These are phyloP conservation scores for Eleusine coracana DNA, from an alignment of 176 grass and related monocot species.

Conservation along the genomic window DNA sequence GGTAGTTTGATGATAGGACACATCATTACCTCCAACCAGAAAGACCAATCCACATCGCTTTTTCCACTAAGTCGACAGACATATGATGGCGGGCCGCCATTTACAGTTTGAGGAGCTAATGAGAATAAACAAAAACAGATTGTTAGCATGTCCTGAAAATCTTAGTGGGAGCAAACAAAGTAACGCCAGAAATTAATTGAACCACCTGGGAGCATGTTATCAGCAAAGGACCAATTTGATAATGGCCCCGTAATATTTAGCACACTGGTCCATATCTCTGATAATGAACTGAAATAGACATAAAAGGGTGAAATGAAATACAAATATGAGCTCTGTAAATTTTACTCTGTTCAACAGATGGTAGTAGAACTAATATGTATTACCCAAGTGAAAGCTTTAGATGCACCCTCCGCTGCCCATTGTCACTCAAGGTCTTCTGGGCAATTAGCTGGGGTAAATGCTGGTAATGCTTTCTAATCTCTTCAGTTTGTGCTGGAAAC, in stretches of 20 bases:
- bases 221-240: slow-evolving; percentile 96
- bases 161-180: slow-evolving; percentile 13
- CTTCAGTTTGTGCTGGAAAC: slow-evolving; percentile 62
- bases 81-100: slow-evolving; percentile 85
- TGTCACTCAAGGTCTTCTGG: slow-evolving; percentile 48
- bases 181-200: slow-evolving; percentile 21
- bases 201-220: slow-evolving; percentile 71
- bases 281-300: slow-evolving; percentile 68
- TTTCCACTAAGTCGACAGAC: slow-evolving; percentile 82
- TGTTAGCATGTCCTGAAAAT: slow-evolving; percentile 9
- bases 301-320: slow-evolving; percentile 4
- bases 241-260: slow-evolving; percentile 93
- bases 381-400: slow-evolving; percentile 89
- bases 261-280: slow-evolving; percentile 77
- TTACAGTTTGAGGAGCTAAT: slow-evolving; percentile 76
- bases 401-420: slow-evolving; percentile 65
- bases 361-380: slow-evolving; percentile 10
- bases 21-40: slow-evolving; percentile 92
- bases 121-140: slow-evolving; percentile 17
- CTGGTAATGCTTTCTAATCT: slow-evolving; percentile 71
- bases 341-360: not conserved
- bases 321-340: slow-evolving; percentile 4
- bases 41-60: slow-evolving; percentile 79
- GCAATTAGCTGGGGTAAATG: slow-evolving; percentile 60
- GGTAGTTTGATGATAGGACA: not conserved